Evolutionary conservation across 2,329 filamentous ascomycete species (phyloP).

Genomic region (Diaporthe sp.): DNA sequence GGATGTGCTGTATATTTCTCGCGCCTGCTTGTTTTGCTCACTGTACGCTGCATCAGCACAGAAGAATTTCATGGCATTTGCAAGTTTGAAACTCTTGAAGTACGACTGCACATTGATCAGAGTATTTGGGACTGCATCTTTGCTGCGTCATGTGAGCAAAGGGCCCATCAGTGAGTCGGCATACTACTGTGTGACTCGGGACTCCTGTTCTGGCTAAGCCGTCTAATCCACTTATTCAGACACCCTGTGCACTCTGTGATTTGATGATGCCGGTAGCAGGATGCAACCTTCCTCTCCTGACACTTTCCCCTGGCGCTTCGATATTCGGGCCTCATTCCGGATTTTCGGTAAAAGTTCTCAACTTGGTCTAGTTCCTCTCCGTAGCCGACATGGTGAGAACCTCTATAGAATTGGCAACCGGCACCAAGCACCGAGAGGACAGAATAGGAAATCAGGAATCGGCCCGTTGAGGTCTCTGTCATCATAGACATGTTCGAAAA

Average conservation of each 20-base stretch:
- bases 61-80: neutral
- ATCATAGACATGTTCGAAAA: neutral
- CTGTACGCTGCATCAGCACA: neutral
- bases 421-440: neutral
- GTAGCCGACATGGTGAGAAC: neutral
- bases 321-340: conserved; percentile 16
- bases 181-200: conserved; percentile 1
- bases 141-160: neutral
- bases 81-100: neutral
- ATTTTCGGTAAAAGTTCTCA: conserved; percentile 13
- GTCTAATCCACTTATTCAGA: neutral
- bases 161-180: neutral
- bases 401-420: neutral
- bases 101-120: too few species aligned
- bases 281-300: conserved; percentile 18
- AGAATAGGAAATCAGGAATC: conserved; percentile 9
- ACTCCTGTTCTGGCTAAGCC: neutral
- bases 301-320: neutral
- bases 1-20: neutral
- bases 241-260: neutral
- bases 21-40: neutral
- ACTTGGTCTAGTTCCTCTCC: neutral
- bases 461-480: neutral
- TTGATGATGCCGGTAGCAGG: neutral
- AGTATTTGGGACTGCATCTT: neutral